Evolutionary conservation across 306 rosid genomes (phyloP).

Genomic region (Castanea mollissima): DNA sequence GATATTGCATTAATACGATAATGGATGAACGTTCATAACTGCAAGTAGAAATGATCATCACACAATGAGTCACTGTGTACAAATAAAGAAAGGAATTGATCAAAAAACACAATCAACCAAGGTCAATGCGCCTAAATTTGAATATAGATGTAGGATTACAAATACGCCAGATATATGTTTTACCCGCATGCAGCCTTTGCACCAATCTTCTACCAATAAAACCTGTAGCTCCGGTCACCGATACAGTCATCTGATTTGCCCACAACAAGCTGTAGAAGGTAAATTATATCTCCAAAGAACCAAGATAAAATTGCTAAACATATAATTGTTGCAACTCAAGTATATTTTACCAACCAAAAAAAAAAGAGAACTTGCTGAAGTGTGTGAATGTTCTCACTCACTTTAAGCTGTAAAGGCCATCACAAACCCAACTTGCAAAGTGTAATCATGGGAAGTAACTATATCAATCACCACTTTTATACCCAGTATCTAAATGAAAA

Average conservation of each 20-base stretch:
- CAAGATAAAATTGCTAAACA: constrained; percentile 10
- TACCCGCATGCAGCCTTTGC: constrained; percentile 86
- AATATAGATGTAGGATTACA: background rate
- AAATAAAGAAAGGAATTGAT: background rate
- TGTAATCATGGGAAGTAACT: background rate
- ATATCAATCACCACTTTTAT: no score
- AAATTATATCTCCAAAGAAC: constrained; percentile 36
- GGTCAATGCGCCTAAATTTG: background rate
- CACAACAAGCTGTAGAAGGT: constrained; percentile 36
- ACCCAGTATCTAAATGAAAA: background rate
- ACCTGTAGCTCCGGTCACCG: constrained; percentile 97
- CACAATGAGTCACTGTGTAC: background rate
- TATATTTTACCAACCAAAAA: background rate
- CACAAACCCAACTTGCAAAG: background rate
- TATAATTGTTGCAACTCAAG: background rate
- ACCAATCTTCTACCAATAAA: constrained; percentile 90
- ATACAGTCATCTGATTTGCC: constrained; percentile 66
- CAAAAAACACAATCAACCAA: background rate
- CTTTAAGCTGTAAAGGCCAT: background rate
- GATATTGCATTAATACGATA: background rate
- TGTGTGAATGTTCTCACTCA: no score
- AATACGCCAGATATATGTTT: background rate
- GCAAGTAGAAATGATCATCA: background rate
- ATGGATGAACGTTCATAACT: background rate
- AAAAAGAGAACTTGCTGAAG: background rate